Base-by-base conservation (phyloP, 495 filamentous ascomycete species). In the Jackrogersella multiformis region DNA sequence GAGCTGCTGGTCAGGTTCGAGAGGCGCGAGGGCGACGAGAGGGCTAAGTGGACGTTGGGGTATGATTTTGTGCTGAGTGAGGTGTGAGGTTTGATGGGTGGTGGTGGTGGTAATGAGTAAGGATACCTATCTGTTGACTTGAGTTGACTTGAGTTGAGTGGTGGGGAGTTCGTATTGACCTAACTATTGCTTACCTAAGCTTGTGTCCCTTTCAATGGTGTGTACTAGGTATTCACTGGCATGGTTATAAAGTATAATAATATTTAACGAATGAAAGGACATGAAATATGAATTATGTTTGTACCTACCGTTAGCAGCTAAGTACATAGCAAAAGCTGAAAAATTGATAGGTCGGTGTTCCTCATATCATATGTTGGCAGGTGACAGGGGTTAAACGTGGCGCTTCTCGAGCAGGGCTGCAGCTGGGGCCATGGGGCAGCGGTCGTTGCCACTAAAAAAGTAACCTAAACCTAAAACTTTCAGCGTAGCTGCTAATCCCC, bases 1-100 rank as follows among this genome's bases (percentile, higher is more conserved):
- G 88, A 86, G 18, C 75, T 93, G 65, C 69, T 91, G 38, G 88
- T 92, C 16, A 84, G 87, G 59, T 93, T 93, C 70, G 63, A 83
- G 55, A 81, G 82, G 20, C 80, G 82, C 15, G 72, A 87, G 67
- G 83, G 79, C 9, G 88, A 92, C 66, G 74, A 83, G 1, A 79
- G 85, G 69, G 90, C 89, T 35, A 72, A 76, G 16, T 87, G 87
- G 78, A 83, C 87, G 73, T 74, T 92, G 41, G 72, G 72, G 48
- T 86, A 86, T 64, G 82, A 87, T 61, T 86, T 88, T 59, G 73
- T 75, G 45, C 71, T 88, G 26, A 64, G 70, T 16, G 72, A 71
- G 64, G 44, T 15, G 24, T 68, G 41, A 64, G 55, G 34, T n/a
- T n/a, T n/a, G n/a, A n/a, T 4, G 41, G 20, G 5, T 7, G 32